Conservation (phyloP, 805 yeast genomes). For the Candida sphagnicola region DNA sequence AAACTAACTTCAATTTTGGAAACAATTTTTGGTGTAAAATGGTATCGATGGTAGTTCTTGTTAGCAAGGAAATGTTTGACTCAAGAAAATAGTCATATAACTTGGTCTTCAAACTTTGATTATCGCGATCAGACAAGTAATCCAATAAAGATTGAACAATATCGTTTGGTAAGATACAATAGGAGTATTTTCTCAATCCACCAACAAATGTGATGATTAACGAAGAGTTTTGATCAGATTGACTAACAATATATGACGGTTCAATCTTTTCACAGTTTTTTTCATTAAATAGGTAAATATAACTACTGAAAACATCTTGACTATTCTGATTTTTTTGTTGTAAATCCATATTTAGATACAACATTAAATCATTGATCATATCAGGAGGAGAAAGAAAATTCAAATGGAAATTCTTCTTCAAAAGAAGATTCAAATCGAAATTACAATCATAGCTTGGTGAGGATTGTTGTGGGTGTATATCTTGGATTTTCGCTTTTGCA, state of each 20-base stretch:
- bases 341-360: constrained; percentile 33
- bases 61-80: constrained; percentile 14
- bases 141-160: constrained; percentile 18
- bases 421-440: constrained; percentile 28
- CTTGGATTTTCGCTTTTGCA: not conserved
- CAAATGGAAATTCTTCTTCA: constrained; percentile 36
- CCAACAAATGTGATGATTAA: constrained; percentile 34
- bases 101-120: constrained; percentile 8
- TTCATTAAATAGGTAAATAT: constrained; percentile 19
- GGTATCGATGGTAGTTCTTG: constrained; percentile 27
- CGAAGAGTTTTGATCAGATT: constrained; percentile 21
- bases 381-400: constrained; percentile 33
- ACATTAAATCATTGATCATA: constrained; percentile 26
- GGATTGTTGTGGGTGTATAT: constrained; percentile 7
- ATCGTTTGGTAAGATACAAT: constrained; percentile 34
- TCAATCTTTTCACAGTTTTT: constrained; percentile 10
- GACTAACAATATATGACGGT: constrained; percentile 31
- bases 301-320: constrained; percentile 13
- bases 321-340: constrained; percentile 19
- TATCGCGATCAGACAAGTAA: constrained; percentile 15
- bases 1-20: constrained; percentile 27
- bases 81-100: constrained; percentile 16
- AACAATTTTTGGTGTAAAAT: constrained; percentile 21
- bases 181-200: constrained; percentile 37
- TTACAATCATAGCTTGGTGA: constrained; percentile 12